Evolutionary conservation across 2,329 filamentous ascomycete genomes (phyloP), one percentile per base, ranked within the genome.

Genomic region (Exophiala phaeomuriformis): DNA sequence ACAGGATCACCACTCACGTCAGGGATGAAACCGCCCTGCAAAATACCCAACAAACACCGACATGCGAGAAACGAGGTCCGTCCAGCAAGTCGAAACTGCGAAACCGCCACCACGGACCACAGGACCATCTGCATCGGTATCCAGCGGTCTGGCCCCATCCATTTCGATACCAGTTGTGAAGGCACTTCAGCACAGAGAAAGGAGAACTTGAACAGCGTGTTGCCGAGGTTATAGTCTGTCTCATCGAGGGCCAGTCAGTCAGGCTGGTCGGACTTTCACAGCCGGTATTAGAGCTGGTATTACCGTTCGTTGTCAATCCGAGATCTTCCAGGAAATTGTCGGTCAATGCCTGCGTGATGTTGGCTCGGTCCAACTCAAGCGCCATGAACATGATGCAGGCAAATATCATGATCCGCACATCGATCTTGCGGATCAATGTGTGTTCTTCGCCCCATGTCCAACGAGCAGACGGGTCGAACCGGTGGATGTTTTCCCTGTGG

Each of bases 181-280:
- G 80, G 80, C 0, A 83, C 68, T 62, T 81, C 78, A 0, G 77
- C 72, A 8, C 68, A 62, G 6, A 82, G 64, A 61, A 82, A 81
- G 35, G 68, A 73, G 6, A 81, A 57, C 2, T 79, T 72, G 59
- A 80, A 79, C 43, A 82, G 77, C 0, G 78, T 81, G 28, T 73
- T 77, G 52, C 79, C 78, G 10, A 75, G 66, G 60, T 80, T 81
- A 64, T 76, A 78, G 50, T 73, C 67, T 47, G 58, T 53, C 27
- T 58, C 64, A 29, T 52, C 61, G 81, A 79, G 2, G 68, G 66
- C 41, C 3, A 64, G 55, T 46, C 64, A 43, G 55, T 53, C 19
- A 19, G 19, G 19, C 19, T 19, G 19, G 19, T 19, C 19, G 19
- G 19, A 19, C 19, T 19, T 19, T 19, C 19, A 39, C 19, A 39